phyloP scores from a whole-genome alignment of 2,329 filamentous ascomycete species.

The Blastomyces gilchristii region DNA sequence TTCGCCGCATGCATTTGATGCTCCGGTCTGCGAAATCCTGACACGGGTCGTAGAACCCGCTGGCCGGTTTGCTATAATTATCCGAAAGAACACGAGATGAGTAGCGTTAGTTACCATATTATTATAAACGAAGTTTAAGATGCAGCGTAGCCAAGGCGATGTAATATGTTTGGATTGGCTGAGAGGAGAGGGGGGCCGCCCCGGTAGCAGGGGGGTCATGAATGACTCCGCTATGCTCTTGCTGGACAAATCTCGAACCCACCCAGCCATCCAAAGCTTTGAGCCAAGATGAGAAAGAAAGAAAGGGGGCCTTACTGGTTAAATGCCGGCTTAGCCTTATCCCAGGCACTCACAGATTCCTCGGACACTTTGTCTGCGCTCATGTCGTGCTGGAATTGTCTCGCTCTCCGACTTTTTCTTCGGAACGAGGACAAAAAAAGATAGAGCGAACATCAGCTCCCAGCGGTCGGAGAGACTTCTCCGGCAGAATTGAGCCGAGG shows the following conservation, averaged over 20 bases:
- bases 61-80: constrained; percentile 61
- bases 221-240: background rate
- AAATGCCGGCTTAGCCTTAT: constrained; percentile 52
- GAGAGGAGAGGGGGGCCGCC: background rate
- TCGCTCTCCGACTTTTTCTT: background rate
- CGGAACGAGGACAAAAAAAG: background rate
- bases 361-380: background rate
- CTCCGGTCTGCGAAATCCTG: constrained; percentile 82
- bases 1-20: constrained; percentile 78
- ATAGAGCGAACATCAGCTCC: background rate
- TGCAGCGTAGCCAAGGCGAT: background rate
- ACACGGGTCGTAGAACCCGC: constrained; percentile 90
- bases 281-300: background rate
- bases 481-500: background rate
- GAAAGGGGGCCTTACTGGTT: constrained; percentile 42
- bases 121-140: too few species aligned
- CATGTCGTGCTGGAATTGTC: background rate
- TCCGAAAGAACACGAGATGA: background rate
- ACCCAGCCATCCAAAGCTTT: background rate
- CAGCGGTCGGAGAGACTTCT: background rate
- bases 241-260: background rate
- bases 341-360: constrained; percentile 30
- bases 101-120: background rate
- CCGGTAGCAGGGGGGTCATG: too few species aligned
- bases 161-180: background rate